Base-by-base conservation (phyloP, 495 filamentous ascomycete species). In the Wilcoxina mikolae region DNA sequence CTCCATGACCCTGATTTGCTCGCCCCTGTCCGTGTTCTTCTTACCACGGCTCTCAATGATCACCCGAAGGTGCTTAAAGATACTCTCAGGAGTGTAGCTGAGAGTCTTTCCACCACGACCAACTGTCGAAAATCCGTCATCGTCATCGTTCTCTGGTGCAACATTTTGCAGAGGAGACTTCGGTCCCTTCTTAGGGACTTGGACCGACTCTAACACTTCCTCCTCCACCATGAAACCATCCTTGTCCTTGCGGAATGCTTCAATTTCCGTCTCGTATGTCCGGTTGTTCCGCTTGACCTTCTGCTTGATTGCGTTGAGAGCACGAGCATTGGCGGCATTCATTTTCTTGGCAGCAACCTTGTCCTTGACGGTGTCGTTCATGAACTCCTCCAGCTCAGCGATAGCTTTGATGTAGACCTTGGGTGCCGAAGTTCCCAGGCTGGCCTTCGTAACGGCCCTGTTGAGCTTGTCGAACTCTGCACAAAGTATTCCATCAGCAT, bases 281-380 rank as follows among this genome's bases (percentile, higher is more conserved):
- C 94, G 89, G 78, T 94, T 96, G 74, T 89, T 93, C 75, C 93
- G 94, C 78, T 89, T 86, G 73, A 96, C 86, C 68, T 82, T 82
- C 70, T 99, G 91, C 73, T 95, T 94, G 59, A 96, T 84, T 47
- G 87, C 85, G 65, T 95, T 99, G 61, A 99, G 77, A 63, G 88
- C 87, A 73, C 87, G 85, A 55, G 87, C 82, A 64, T 88, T 93
- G 66, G 83, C 87, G 38, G 90, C 86, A 69, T 95, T 99, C 89
- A 96, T 94, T 76, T 95, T 96, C 80, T 93, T 94, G 48, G 84
- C 82, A 4, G 87, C 82, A 58, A 90, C 83, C 73, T 96, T 99
- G 69, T 94, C 87, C 74, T 95, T 95, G 54, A 88, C 78, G 15
- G 88, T 83, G 72, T 96, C 93, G 68, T 87, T 88, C 80, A 95